Conservation (phyloP, 1,284 basidiomycete species). For the Inonotus obliquus region DNA sequence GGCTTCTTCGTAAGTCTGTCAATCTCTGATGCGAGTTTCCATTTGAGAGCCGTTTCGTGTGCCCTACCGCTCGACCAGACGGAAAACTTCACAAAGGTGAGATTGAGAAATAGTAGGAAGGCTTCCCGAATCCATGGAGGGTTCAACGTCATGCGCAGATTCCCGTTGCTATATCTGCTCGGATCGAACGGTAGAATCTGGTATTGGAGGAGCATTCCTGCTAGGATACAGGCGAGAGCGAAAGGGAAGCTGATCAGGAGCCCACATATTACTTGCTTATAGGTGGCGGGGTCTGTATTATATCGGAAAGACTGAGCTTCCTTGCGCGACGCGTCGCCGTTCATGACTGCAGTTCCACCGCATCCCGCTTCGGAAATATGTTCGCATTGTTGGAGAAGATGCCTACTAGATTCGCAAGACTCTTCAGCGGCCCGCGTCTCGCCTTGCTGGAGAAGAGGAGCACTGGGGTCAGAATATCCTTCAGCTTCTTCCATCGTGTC, state of each 20-base stretch:
- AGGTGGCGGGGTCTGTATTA: too few relatives aligned
- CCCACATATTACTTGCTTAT: too few relatives aligned
- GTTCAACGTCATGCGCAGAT: background rate
- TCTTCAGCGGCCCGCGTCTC: too few relatives aligned
- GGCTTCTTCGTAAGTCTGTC: background rate
- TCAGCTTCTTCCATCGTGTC: too few relatives aligned
- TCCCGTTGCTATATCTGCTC: background rate
- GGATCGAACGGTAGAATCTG: background rate
- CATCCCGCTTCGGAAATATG: too few relatives aligned
- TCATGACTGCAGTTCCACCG: too few relatives aligned
- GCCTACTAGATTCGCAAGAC: too few relatives aligned
- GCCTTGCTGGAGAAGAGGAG: too few relatives aligned
- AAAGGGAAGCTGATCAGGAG: background rate
- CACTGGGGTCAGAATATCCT: too few relatives aligned
- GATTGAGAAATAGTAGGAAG: background rate
- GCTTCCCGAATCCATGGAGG: background rate
- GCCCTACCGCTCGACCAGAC: background rate
- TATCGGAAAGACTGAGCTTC: too few relatives aligned
- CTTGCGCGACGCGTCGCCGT: too few relatives aligned
- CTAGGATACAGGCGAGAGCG: background rate
- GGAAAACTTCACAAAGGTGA: slow-evolving; percentile 4
- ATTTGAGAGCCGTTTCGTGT: background rate
- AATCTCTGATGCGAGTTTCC: background rate
- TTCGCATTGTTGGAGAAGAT: too few relatives aligned
- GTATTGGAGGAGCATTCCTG: background rate